These are phyloP conservation scores for Crithidia thermophila DNA, from an alignment of 208 protist species.

Conservation along the genomic window DNA sequence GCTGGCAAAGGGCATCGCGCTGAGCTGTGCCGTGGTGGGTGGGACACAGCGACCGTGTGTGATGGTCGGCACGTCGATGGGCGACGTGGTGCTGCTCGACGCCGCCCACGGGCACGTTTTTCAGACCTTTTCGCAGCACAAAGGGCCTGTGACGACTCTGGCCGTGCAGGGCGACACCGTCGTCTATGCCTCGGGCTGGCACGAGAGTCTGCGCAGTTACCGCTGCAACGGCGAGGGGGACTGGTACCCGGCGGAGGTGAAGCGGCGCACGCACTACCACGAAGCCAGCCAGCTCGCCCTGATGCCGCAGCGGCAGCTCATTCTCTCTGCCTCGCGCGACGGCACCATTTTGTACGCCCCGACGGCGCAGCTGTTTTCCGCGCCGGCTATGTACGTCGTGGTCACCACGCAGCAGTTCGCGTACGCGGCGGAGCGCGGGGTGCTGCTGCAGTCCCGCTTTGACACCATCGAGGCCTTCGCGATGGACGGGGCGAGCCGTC, in stretches of 20 bases:
- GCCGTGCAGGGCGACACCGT: conserved; percentile 36
- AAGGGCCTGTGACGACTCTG: conserved; percentile 73
- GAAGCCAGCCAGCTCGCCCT: conserved; percentile 74
- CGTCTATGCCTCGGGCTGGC: conserved; percentile 87
- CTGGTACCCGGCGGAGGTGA: conserved; percentile 89
- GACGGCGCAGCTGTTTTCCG: conserved; percentile 54
- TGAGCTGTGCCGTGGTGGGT: conserved; percentile 65
- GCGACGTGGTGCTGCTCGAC: conserved; percentile 84
- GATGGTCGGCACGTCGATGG: conserved; percentile 81
- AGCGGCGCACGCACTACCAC: conserved; percentile 91
- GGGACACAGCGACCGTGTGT: conserved; percentile 46
- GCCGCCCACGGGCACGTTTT: conserved; percentile 63
- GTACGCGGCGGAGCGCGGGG: conserved; percentile 53
- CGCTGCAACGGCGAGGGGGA: conserved; percentile 28
- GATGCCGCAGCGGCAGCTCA: conserved; percentile 48
- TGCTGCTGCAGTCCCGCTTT: conserved; percentile 72
- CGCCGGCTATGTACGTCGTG: conserved; percentile 75
- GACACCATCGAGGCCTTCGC: conserved; percentile 78
- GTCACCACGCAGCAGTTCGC: conserved; percentile 75
- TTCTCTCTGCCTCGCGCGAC: conserved; percentile 83
- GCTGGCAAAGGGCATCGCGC: conserved; percentile 73
- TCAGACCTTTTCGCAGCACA: conserved; percentile 82
- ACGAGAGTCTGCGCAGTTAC: conserved; percentile 80
- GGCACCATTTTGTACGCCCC: conserved; percentile 81
- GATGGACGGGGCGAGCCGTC: conserved; percentile 41